Evolutionary conservation across 1,139 yeast species (phyloP).

Genomic region (Oligophagozyma castellii): DNA sequence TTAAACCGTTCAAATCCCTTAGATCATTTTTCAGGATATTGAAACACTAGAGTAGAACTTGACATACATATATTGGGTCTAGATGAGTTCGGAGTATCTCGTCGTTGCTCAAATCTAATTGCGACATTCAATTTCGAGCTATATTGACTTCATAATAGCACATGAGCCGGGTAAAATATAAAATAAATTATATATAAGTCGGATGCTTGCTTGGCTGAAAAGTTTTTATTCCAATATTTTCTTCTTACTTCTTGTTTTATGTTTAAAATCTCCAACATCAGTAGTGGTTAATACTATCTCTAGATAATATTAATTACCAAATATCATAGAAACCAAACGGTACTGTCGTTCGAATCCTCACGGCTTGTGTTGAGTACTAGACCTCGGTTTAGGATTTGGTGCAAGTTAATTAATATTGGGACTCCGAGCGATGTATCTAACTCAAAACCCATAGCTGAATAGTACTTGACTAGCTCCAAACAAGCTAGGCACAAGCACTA

Average conservation of each 20-base stretch:
- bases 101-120: no score
- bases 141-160: no score
- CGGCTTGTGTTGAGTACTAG: slow-evolving; percentile 3
- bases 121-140: no score
- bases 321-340: slow-evolving; percentile 39
- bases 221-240: no score
- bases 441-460: slow-evolving; percentile 27
- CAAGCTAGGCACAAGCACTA: slow-evolving; percentile 44
- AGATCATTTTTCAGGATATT: no score
- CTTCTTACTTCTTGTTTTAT: slow-evolving; percentile 6
- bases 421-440: slow-evolving; percentile 11
- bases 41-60: no score
- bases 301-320: slow-evolving; percentile 29
- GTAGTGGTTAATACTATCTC: slow-evolving; percentile 30
- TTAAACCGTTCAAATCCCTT: no score
- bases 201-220: no score
- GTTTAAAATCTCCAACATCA: slow-evolving; percentile 26
- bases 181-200: no score
- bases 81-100: no score
- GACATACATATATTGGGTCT: no score
- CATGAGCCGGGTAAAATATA: no score
- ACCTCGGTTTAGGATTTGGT: slow-evolving; percentile 3
- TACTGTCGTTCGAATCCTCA: slow-evolving; percentile 20
- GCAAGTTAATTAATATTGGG: slow-evolving; percentile 24
- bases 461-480: slow-evolving; percentile 25